Evolutionary conservation across 495 filamentous ascomycete species (phyloP).

Genomic region (Aspergillus cavernicola): DNA sequence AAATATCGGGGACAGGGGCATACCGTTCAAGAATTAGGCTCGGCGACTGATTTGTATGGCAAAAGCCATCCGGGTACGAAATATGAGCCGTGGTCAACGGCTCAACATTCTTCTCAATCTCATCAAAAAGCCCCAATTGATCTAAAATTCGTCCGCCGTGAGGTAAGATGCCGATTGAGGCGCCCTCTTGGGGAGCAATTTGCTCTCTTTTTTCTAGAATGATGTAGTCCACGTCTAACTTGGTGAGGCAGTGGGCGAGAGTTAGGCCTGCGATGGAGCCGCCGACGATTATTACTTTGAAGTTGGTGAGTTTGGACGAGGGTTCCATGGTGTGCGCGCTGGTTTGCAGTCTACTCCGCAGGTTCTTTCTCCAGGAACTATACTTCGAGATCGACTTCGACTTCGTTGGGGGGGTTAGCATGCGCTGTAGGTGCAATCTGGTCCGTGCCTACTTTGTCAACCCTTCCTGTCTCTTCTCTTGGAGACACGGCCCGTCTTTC

Average conservation of each 20-base stretch:
- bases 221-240: slow-evolving; percentile 44
- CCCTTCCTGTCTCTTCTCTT: neutral
- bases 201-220: slow-evolving; percentile 42
- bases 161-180: slow-evolving; percentile 30
- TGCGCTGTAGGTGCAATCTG: neutral
- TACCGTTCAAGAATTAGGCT: neutral
- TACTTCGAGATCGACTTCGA: neutral
- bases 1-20: neutral
- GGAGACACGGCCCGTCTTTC: neutral
- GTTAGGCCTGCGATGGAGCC: slow-evolving; percentile 48
- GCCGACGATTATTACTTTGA: slow-evolving; percentile 48
- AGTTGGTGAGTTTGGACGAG: neutral
- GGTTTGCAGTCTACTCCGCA: neutral
- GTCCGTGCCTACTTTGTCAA: neutral
- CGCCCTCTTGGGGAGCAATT: slow-evolving; percentile 35
- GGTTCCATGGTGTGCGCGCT: neutral
- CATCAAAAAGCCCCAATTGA: slow-evolving; percentile 43
- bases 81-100: slow-evolving; percentile 13
- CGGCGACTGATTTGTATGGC: slow-evolving; percentile 10
- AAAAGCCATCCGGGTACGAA: slow-evolving; percentile 15
- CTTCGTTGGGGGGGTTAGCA: neutral
- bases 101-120: slow-evolving; percentile 16
- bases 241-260: slow-evolving; percentile 40
- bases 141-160: slow-evolving; percentile 42
- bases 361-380: neutral